A percentile compares a stretch with the other conserved stretches of the same genome.
Evolutionary conservation across 495 filamentous ascomycete species (phyloP).

Genomic region (Neurospora sp.): DNA sequence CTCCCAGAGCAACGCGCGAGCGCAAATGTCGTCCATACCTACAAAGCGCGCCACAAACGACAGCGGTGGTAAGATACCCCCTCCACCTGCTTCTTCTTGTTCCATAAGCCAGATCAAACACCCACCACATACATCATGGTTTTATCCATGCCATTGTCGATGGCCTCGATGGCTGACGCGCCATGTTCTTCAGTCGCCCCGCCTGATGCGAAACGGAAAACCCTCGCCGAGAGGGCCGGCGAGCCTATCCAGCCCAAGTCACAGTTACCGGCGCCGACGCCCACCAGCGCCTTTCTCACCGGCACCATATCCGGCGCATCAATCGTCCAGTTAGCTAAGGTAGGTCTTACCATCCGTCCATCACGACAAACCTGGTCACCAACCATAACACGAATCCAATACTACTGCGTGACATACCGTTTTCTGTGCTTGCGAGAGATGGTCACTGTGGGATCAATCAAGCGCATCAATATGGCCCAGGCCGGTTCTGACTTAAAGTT

Average conservation of each 20-base stretch:
- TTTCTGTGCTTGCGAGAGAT: background rate
- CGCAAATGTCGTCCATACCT: conserved; percentile 43
- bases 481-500: background rate
- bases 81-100: background rate
- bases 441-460: background rate
- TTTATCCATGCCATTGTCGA: background rate
- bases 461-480: background rate
- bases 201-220: conserved; percentile 49
- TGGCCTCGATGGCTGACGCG: conserved; percentile 9
- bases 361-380: background rate
- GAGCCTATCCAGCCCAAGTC: conserved; percentile 29
- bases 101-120: background rate
- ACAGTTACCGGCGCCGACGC: conserved; percentile 5
- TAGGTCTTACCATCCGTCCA: conserved; percentile 1
- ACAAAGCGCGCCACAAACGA: conserved; percentile 32
- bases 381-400: background rate
- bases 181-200: conserved; percentile 23
- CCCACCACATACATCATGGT: background rate
- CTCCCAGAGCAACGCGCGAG: conserved; percentile 60
- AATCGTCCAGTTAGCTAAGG: conserved; percentile 9
- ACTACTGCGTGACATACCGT: background rate
- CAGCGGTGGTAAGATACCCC: conserved; percentile 11
- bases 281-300: background rate
- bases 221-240: conserved; percentile 45
- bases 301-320: conserved; percentile 15